Evolutionary conservation across 192 early-diverging fungal genomes (phyloP).

Genomic region (Backusella tarrabulga): DNA sequence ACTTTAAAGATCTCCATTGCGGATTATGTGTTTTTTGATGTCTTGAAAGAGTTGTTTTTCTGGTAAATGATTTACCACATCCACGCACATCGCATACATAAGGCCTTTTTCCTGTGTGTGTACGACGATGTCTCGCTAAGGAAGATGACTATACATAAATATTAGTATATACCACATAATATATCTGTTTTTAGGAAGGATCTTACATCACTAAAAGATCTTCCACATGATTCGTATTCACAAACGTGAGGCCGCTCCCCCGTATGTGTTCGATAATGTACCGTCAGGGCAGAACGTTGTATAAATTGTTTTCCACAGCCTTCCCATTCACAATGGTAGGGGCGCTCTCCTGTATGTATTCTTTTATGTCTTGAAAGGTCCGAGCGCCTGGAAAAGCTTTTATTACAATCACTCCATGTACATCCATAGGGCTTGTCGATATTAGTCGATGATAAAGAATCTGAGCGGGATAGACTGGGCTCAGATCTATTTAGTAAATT

Average conservation of each 20-base stretch:
- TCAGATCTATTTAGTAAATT: conserved; percentile 32
- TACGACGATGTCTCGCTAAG: conserved; percentile 74
- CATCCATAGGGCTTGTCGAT: conserved; percentile 43
- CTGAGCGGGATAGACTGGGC: background rate
- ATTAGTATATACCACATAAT: background rate
- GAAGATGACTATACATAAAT: conserved; percentile 59
- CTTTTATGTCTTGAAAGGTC: conserved; percentile 56
- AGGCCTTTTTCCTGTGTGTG: conserved; percentile 76
- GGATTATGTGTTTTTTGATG: conserved; percentile 59
- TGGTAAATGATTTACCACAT: conserved; percentile 74
- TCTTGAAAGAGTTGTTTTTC: conserved; percentile 63
- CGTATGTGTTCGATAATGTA: conserved; percentile 62
- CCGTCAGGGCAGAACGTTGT: conserved; percentile 57
- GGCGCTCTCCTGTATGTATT: conserved; percentile 59
- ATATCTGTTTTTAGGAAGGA: background rate
- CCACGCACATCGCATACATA: conserved; percentile 66
- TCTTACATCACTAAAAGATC: conserved; percentile 68
- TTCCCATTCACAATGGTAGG: conserved; percentile 48
- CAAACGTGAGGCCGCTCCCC: conserved; percentile 67
- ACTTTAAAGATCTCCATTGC: conserved; percentile 44
- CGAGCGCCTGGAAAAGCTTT: conserved; percentile 52
- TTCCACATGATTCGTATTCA: conserved; percentile 58
- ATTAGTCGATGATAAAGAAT: background rate
- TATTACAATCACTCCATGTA: conserved; percentile 43
- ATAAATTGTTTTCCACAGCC: conserved; percentile 57